Conservation (phyloP, 495 filamentous ascomycete species). For the Penicillium daleae region DNA sequence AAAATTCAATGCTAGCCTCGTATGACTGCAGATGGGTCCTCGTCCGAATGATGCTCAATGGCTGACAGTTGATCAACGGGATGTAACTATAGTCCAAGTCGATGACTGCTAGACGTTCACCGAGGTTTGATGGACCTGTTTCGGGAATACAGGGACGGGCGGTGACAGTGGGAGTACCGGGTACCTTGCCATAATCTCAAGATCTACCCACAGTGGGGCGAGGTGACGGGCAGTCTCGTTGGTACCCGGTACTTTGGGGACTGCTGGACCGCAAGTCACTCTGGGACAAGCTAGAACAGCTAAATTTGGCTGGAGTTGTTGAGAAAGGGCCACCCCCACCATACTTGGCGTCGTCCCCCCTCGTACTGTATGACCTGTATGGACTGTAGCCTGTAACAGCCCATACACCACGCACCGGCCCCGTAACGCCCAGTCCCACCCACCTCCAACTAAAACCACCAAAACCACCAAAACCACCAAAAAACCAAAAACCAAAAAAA, state of each 20-base stretch:
- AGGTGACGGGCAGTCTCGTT: constrained; percentile 20
- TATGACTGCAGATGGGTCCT: not conserved
- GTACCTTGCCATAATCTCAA: constrained; percentile 1
- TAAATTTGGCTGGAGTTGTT: constrained; percentile 24
- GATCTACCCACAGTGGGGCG: constrained; percentile 7
- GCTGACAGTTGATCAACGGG: not conserved
- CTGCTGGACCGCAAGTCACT: constrained; percentile 3
- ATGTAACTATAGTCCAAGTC: not conserved
- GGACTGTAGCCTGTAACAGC: not conserved
- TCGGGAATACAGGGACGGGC: not conserved
- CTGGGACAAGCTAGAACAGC: not conserved
- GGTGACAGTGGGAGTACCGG: not conserved
- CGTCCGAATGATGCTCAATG: not conserved
- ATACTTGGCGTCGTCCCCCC: not conserved
- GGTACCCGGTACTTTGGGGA: constrained; percentile 37
- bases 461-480: not conserved
- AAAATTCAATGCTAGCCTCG: not conserved
- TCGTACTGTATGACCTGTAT: not conserved
- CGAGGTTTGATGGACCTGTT: not conserved
- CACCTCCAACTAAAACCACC: too few relatives aligned
- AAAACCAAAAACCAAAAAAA: constrained; percentile 1
- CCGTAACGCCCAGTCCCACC: constrained; percentile 4
- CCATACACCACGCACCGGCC: not conserved
- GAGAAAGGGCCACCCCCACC: constrained; percentile 19
- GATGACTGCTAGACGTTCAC: not conserved